Evolutionary conservation across 2,329 filamentous ascomycete genomes (phyloP).

Genomic region (Fonsecaea pedrosoi): DNA sequence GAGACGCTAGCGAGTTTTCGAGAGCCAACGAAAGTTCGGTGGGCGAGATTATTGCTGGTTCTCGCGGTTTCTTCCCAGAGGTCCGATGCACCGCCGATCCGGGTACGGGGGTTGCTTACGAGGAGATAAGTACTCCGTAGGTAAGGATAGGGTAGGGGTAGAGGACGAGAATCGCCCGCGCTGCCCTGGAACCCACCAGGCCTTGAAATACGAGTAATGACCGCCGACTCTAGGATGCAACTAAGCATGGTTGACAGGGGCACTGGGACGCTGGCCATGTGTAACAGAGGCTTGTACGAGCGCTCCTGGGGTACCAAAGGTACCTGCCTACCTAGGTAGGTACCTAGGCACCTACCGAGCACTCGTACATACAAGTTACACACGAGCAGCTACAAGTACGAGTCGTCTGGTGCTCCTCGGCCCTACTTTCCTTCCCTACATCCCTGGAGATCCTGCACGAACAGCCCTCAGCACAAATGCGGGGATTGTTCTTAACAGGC

Average conservation of each 20-base stretch:
- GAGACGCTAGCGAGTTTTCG: constrained; percentile 34
- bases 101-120: neutral
- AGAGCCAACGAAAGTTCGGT: constrained; percentile 9
- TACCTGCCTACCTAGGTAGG: no score
- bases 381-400: no score
- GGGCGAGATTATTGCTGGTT: constrained; percentile 32
- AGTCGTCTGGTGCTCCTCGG: neutral
- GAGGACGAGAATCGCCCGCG: no score
- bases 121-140: neutral
- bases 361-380: no score
- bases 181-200: no score
- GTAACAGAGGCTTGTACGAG: no score
- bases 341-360: no score
- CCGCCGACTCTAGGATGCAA: no score
- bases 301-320: no score
- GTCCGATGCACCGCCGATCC: neutral
- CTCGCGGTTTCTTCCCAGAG: neutral
- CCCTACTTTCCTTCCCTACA: neutral
- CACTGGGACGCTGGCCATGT: no score
- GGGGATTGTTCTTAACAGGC: constrained; percentile 8
- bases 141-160: neutral
- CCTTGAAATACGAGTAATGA: no score
- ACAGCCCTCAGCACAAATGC: neutral
- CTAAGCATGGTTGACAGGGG: no score
- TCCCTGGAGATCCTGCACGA: neutral